phyloP scores from a whole-genome alignment of 2,329 filamentous ascomycete genomes.

The Orbilia blumenaviensis region DNA sequence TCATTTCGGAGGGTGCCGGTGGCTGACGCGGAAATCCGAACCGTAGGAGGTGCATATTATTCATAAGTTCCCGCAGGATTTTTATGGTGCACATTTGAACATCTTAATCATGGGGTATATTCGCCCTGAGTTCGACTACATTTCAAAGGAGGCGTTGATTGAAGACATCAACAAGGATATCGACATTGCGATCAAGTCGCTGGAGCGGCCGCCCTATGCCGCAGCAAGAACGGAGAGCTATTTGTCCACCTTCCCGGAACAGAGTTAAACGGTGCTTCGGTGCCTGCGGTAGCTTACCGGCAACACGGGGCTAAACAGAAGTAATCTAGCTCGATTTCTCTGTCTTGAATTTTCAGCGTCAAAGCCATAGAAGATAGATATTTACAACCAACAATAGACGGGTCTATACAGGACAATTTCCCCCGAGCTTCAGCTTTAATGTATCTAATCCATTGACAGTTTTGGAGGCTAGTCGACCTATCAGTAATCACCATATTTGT shows the following conservation, averaged over 20 bases:
- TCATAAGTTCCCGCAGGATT: conserved; percentile 78
- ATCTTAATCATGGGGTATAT: conserved; percentile 87
- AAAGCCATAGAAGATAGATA: conserved; percentile 4
- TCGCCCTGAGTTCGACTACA: conserved; percentile 87
- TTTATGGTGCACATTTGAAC: conserved; percentile 83
- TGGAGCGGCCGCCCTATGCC: conserved; percentile 71
- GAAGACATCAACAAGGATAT: conserved; percentile 91
- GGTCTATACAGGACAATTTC: no score
- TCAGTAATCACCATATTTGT: neutral
- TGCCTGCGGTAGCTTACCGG: no score
- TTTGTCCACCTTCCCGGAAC: conserved; percentile 33
- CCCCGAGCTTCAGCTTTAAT: no score
- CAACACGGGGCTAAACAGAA: no score
- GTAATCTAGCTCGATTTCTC: neutral
- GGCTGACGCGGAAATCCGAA: conserved; percentile 19
- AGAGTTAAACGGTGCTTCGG: neutral
- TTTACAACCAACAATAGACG: neutral
- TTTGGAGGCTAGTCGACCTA: neutral
- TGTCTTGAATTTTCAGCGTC: neutral
- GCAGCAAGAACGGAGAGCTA: conserved; percentile 53
- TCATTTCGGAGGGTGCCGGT: conserved; percentile 15
- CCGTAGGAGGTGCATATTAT: conserved; percentile 81
- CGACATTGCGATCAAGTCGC: conserved; percentile 77
- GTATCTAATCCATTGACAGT: no score
- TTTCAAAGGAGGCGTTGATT: conserved; percentile 80